Evolutionary conservation across 108 stramenopile species (phyloP), one percentile per base, ranked within the genome.

Genomic region (Skeletonema tropicum): DNA sequence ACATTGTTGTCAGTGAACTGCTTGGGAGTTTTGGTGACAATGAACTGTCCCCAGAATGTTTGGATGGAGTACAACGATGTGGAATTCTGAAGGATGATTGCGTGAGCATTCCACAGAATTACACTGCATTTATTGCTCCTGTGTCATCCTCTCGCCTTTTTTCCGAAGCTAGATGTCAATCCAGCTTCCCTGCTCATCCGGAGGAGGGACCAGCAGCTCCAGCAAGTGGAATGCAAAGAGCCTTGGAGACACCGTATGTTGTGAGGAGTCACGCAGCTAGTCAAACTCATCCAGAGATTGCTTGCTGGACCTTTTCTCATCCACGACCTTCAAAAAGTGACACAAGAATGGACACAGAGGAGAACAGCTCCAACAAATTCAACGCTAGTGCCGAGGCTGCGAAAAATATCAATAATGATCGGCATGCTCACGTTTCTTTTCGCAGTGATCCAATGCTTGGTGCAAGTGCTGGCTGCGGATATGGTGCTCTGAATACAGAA

Each of bases 1-100:
- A 98, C 76, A 88, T 98, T 46, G 77, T 99, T n/a, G 98, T 99
- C 13, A 92, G 90, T 42, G 99, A 99, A 83, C 85, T 99, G 9
- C 77, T 99, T 17, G 99, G 98, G 7, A 93, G 92, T 21, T 99
- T 97, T 85, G 99, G 98, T 3, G 98, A 98, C 85, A 99, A 99
- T 79, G 98, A 99, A 76, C 86, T 99, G 57, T 94, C 94, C 29
- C 99, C 99, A 5, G 99, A 99, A 76, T 99, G 99, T 83, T 74
- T 99, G 67, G 97, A 98, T 73, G 96, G 94, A 6, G 87, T 97
- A 0, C 90, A 98, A 60, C 66, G 57, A 52, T 85, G 85, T 58
- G 86, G 89, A 35, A 82, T 94, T 35, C 85, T 96, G 60, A 96
- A 92, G 61, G 82, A 82, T 0, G 67, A 76, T 12, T 79, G 89